Evolutionary conservation across 345 rosid genomes (phyloP).

Genomic region (Abelmoschus esculentus): DNA sequence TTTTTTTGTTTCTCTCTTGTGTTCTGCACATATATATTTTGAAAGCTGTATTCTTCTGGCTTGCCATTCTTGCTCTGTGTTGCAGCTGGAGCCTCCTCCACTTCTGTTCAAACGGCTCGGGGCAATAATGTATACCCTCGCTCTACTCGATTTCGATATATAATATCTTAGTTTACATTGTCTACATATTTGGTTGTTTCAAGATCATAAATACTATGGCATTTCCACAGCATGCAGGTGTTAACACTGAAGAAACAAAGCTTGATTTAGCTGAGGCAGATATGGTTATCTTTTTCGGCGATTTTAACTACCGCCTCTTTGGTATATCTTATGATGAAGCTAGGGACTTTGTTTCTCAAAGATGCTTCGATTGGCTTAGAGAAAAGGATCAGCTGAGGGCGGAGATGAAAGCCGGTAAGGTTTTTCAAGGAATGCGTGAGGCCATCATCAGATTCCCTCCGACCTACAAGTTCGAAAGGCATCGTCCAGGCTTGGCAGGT

Average conservation of each 20-base stretch:
- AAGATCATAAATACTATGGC: background rate
- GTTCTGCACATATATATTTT: slow-evolving; percentile 67
- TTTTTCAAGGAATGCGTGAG: slow-evolving; percentile 99
- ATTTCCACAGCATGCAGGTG: slow-evolving; percentile 38
- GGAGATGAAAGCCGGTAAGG: slow-evolving; percentile 95
- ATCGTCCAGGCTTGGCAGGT: slow-evolving; percentile 96
- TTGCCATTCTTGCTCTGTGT: slow-evolving; percentile 65
- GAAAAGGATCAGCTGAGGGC: slow-evolving; percentile 93
- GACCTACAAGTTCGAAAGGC: slow-evolving; percentile 88
- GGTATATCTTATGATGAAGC: slow-evolving; percentile 99
- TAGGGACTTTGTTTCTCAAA: slow-evolving; percentile 93
- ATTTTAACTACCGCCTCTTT: slow-evolving; percentile 90
- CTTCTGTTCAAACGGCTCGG: slow-evolving; percentile 49
- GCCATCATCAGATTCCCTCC: slow-evolving; percentile 93
- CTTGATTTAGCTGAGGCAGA: slow-evolving; percentile 93
- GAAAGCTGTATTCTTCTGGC: slow-evolving; percentile 81
- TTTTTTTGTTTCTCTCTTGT: slow-evolving; percentile 79
- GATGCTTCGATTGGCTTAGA: slow-evolving; percentile 98
- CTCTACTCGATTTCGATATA: background rate
- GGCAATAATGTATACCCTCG: slow-evolving; percentile 44
- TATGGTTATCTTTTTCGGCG: slow-evolving; percentile 92
- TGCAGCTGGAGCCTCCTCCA: slow-evolving; percentile 72
- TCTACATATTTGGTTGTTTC: background rate
- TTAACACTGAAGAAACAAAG: slow-evolving; percentile 52
- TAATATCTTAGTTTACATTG: background rate